Base-by-base conservation (phyloP, 495 filamentous ascomycete species). In the Tuber calosporum region DNA sequence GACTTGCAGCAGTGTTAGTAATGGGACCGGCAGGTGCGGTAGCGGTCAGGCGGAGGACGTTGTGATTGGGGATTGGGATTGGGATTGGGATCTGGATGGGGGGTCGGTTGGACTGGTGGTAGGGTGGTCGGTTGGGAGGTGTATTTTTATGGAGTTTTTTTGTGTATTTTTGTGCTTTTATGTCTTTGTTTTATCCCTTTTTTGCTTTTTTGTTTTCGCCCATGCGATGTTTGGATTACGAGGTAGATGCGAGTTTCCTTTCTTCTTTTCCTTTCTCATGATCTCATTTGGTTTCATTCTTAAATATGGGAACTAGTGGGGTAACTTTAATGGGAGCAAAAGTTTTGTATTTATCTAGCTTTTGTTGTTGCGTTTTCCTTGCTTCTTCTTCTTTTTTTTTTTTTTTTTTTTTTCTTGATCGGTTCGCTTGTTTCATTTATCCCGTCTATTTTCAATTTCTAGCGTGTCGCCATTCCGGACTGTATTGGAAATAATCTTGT, bases 101-200 rank as follows among this genome's bases (percentile, higher is more conserved):
- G 20, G 26, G 70, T 53, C n/a, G 53, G 26, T 40, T 20, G 39
- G 72, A 2, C 37, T 30, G 15, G 71, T 15, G 22, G 38, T 38
- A 11, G 40, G 66, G 1, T 36, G 34, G 37, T n/a, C 1, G 26
- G 19, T 26, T 58, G 22, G 43, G 71, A 34, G 72, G 13, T 72
- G 70, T 78, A 36, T 77, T 77, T 62, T 72, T 53, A 73, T 77
- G 77, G 73, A 78, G 73, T 78, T 77, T 71, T 36, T 68, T 76
- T 13, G 5, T 34, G 30, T 58, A 4, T 30, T n/a, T 70, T 43
- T 48, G 67, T 67, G 67, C 48, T 70, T 73, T 22, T 62, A 37
- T 34, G 42, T 39, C 41, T 37, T 67, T 69, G 68, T 68, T 62
- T 73, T 77, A 74, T 78, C 76, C 58, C 73, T 73, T 77, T 70